Percentiles rank a stretch among this genome's conserved stretches.
phyloP scores from a whole-genome alignment of 768 basidiomycete species.

The Pisolithus marmoratus region DNA sequence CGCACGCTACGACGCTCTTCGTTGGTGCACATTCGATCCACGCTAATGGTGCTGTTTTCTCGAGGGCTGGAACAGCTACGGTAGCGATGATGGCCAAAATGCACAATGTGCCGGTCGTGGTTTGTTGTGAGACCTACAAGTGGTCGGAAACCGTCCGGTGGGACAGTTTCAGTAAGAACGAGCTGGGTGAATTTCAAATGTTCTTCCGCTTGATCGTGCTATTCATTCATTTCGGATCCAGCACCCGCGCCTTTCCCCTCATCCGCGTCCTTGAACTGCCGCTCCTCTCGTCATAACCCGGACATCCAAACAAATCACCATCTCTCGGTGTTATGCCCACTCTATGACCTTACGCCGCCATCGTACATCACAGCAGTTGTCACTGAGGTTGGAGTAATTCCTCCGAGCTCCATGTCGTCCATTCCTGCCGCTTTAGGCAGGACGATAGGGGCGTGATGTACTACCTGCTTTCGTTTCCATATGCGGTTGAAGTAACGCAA shows the following conservation, averaged over 20 bases:
- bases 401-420: constrained; percentile 84
- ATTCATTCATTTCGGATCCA: constrained; percentile 2
- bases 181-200: constrained; percentile 59
- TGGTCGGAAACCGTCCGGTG: constrained; percentile 90
- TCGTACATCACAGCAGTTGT: constrained; percentile 92
- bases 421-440: constrained; percentile 62
- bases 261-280: neutral
- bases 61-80: constrained; percentile 90
- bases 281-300: constrained; percentile 11
- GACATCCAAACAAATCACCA: constrained; percentile 36
- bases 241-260: constrained; percentile 25
- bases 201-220: neutral
- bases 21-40: constrained; percentile 93
- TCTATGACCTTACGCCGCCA: constrained; percentile 94
- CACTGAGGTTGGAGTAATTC: constrained; percentile 94
- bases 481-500: neutral
- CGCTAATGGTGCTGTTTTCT: constrained; percentile 91
- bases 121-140: constrained; percentile 98
- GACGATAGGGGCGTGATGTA: constrained; percentile 17
- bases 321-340: constrained; percentile 75
- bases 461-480: constrained; percentile 4
- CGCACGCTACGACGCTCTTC: constrained; percentile 77
- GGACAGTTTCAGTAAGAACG: constrained; percentile 94
- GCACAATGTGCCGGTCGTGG: constrained; percentile 86
- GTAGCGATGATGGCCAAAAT: constrained; percentile 95